phyloP scores from a whole-genome alignment of 2,329 filamentous ascomycete species.

The Beauveria bassiana region DNA sequence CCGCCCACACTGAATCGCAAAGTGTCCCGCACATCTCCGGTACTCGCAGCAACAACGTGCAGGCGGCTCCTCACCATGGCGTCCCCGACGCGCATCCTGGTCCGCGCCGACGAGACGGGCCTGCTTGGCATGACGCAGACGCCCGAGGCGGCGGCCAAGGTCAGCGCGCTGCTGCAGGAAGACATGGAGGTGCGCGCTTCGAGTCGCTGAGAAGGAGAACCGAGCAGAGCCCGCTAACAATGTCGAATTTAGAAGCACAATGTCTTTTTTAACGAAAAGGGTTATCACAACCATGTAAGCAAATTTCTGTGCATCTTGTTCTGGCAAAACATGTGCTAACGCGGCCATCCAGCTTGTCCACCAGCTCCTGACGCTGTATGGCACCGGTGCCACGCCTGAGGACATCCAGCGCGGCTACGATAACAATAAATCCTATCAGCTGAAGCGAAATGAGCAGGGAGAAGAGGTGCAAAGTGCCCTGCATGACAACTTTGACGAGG shows the following conservation, averaged over 20 bases:
- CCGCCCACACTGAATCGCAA: neutral
- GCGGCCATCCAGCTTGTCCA: conserved; percentile 51
- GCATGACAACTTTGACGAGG: conserved; percentile 38
- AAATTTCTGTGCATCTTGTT: neutral
- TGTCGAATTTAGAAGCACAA: conserved; percentile 41
- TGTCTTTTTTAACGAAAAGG: conserved; percentile 68
- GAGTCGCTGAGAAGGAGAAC: neutral
- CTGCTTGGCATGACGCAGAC: conserved; percentile 40
- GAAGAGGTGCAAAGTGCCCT: conserved; percentile 47
- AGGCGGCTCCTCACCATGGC: conserved; percentile 29
- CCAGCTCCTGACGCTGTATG: conserved; percentile 68
- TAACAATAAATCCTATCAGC: conserved; percentile 60
- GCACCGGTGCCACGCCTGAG: conserved; percentile 57
- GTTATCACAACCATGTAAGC: conserved; percentile 73
- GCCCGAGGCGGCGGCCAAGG: conserved; percentile 52
- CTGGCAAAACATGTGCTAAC: conserved; percentile 9
- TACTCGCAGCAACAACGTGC: neutral
- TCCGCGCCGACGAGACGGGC: conserved; percentile 42
- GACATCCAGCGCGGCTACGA: conserved; percentile 58
- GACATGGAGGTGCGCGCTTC: conserved; percentile 52
- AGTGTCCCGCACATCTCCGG: neutral
- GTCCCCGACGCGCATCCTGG: conserved; percentile 38
- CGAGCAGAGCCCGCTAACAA: neutral
- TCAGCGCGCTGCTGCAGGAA: conserved; percentile 63
- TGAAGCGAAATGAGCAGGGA: conserved; percentile 39